Conservation (phyloP, 2,329 filamentous ascomycete species). For the Nectriaceae sp. region DNA sequence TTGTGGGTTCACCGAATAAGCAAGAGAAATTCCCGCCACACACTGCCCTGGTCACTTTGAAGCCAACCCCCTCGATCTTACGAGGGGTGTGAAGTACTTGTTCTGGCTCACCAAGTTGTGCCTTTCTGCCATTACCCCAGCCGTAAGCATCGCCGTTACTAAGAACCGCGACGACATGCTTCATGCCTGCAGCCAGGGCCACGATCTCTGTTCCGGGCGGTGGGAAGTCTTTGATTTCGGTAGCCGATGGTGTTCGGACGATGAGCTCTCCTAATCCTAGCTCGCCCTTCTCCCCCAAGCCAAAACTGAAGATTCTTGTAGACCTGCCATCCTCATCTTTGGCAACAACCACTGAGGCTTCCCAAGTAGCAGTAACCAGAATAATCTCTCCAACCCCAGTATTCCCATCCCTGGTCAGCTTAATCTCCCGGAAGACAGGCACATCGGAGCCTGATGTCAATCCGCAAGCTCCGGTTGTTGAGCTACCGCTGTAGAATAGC, state of each 20-base stretch:
- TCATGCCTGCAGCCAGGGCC: constrained; percentile 72
- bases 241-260: constrained; percentile 49
- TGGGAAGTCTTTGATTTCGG: constrained; percentile 63
- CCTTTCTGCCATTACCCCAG: constrained; percentile 87
- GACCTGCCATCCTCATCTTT: constrained; percentile 44
- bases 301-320: constrained; percentile 62
- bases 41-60: constrained; percentile 65
- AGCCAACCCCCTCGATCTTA: constrained; percentile 59
- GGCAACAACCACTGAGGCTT: constrained; percentile 65
- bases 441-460: constrained; percentile 31
- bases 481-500: constrained; percentile 68
- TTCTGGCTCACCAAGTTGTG: constrained; percentile 70
- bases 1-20: constrained; percentile 56
- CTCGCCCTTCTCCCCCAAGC: constrained; percentile 70
- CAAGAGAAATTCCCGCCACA: constrained; percentile 89
- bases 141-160: constrained; percentile 78
- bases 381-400: constrained; percentile 30
- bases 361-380: constrained; percentile 75
- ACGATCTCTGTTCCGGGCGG: constrained; percentile 58
- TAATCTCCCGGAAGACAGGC: constrained; percentile 42
- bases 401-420: constrained; percentile 34
- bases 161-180: constrained; percentile 74
- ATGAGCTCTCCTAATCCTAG: constrained; percentile 63
- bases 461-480: constrained; percentile 56
- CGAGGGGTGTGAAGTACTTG: constrained; percentile 59